phyloP scores from a whole-genome alignment of 2,329 filamentous ascomycete genomes.

The Sarocladiaceae sp. region DNA sequence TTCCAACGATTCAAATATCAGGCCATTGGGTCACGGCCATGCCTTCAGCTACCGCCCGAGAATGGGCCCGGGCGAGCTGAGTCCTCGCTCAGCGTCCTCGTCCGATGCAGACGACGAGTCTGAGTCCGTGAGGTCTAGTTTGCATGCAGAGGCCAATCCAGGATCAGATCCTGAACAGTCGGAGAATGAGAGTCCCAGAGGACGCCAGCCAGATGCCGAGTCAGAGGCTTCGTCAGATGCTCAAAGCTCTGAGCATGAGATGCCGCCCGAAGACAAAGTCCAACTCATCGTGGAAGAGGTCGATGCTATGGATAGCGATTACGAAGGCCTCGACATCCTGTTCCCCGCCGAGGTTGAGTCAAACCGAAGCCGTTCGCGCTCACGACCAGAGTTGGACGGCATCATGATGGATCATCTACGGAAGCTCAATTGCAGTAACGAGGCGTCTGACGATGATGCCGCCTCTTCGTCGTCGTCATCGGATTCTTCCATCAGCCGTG shows the following conservation, averaged over 20 bases:
- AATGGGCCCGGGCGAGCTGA: constrained; percentile 27
- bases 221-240: constrained; percentile 3
- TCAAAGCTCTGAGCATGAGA: neutral
- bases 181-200: neutral
- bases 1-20: constrained; percentile 33
- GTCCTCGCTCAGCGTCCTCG: constrained; percentile 28
- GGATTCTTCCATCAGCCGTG: constrained; percentile 16
- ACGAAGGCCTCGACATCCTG: constrained; percentile 35
- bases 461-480: constrained; percentile 11
- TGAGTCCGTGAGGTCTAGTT: constrained; percentile 21
- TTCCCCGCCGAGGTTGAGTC: constrained; percentile 42
- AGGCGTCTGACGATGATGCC: constrained; percentile 24
- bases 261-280: neutral
- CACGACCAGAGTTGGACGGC: constrained; percentile 30
- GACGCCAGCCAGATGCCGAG: constrained; percentile 7
- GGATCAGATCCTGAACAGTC: constrained; percentile 6
- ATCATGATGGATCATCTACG: constrained; percentile 37
- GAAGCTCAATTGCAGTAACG: constrained; percentile 39
- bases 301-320: constrained; percentile 38
- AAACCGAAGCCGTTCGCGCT: constrained; percentile 32
- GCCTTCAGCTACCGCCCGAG: constrained; percentile 34
- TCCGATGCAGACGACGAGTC: constrained; percentile 22
- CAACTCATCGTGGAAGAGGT: constrained; percentile 40
- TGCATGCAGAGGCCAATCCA: constrained; percentile 20
- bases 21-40: constrained; percentile 34